Conservation (phyloP, 169 alveolate genomes). For the Amoebophrya sp. region DNA sequence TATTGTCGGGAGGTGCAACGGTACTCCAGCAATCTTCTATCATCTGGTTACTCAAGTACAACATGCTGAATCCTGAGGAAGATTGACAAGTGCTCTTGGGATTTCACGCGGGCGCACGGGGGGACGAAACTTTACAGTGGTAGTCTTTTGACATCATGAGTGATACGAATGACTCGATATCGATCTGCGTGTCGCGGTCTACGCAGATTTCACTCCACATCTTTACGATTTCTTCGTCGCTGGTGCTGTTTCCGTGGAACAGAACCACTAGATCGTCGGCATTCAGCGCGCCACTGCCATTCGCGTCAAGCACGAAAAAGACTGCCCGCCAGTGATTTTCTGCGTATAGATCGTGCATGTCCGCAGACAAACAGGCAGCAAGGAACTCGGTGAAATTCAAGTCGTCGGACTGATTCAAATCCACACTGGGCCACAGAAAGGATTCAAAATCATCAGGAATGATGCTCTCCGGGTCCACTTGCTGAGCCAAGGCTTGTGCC, state of each 20-base stretch:
- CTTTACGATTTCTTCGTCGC: background rate
- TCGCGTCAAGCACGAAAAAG: background rate
- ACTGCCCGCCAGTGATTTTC: constrained; percentile 22
- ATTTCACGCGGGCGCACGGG: no score
- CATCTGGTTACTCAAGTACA: no score
- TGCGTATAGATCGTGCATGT: background rate
- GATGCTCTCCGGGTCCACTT: background rate
- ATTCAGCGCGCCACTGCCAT: background rate
- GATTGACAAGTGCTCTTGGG: no score
- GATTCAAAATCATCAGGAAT: background rate
- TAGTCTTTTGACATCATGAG: no score
- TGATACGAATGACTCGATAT: no score
- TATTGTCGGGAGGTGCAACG: no score
- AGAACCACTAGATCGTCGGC: background rate
- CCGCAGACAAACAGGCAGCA: constrained; percentile 49
- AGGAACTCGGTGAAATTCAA: constrained; percentile 59
- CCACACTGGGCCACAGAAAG: constrained; percentile 38
- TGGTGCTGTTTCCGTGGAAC: background rate
- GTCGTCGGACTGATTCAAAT: constrained; percentile 57
- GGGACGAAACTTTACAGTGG: no score
- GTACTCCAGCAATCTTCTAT: no score
- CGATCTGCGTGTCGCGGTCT: no score
- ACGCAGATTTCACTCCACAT: background rate
- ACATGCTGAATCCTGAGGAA: no score
- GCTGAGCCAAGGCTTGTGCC: background rate